Evolutionary conservation across 169 alveolate genomes (phyloP).

Genomic region (Plasmodium blacklocki): DNA sequence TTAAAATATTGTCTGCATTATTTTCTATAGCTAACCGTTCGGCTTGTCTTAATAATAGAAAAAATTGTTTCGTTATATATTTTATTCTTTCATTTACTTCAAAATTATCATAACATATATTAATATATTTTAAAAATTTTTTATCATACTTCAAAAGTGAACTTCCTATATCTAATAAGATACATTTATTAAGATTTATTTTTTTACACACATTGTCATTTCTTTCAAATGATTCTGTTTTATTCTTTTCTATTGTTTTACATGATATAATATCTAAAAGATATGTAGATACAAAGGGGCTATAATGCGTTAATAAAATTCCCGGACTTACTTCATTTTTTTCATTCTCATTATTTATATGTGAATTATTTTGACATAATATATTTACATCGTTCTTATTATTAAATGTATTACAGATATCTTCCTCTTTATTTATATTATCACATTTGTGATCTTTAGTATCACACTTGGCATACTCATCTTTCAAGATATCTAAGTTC

Average conservation of each 20-base stretch:
- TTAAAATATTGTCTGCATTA: conserved; percentile 61
- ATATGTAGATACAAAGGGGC: conserved; percentile 92
- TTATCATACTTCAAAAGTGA: conserved; percentile 30
- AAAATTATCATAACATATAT: conserved; percentile 73
- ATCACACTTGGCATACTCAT: background rate
- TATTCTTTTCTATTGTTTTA: background rate
- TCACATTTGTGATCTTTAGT: background rate
- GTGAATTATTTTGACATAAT: background rate
- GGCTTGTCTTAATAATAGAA: conserved; percentile 88
- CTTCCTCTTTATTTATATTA: background rate
- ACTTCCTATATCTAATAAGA: conserved; percentile 76
- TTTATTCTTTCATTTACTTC: conserved; percentile 66
- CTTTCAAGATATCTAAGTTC: conserved; percentile 3
- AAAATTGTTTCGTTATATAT: conserved; percentile 79
- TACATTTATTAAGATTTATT: conserved; percentile 73
- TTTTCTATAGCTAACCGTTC: conserved; percentile 83
- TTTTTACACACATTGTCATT: background rate
- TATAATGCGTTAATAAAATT: conserved; percentile 91
- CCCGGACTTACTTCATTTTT: conserved; percentile 87
- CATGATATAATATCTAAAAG: conserved; percentile 61
- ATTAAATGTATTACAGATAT: background rate
- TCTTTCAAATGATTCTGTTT: background rate
- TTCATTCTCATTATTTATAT: background rate
- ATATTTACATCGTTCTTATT: background rate
- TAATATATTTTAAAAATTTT: conserved; percentile 63